phyloP scores from a whole-genome alignment of 257 asterid genomes.

The Forsythia suspensa region DNA sequence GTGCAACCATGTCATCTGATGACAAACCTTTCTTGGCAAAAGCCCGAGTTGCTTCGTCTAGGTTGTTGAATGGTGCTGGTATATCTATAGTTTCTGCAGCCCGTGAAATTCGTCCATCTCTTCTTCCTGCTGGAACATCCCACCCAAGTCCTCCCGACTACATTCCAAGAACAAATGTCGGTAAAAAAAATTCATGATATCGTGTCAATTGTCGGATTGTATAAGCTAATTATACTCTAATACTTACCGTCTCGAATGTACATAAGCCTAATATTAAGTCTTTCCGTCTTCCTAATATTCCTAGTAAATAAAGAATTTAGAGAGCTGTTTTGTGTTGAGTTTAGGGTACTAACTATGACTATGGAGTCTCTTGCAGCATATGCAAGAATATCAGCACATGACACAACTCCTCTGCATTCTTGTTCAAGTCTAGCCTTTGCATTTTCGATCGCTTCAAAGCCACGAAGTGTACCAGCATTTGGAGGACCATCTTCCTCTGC shows the following conservation, averaged over 20 bases:
- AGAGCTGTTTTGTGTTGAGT: not conserved
- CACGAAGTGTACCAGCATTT: slow-evolving; percentile 20
- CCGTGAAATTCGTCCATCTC: slow-evolving; percentile 31
- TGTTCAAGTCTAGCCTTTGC: slow-evolving; percentile 33
- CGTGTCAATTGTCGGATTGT: not conserved
- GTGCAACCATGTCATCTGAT: slow-evolving; percentile 31
- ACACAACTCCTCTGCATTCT: slow-evolving; percentile 29
- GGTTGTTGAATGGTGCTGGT: slow-evolving; percentile 25
- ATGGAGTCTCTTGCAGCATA: slow-evolving; percentile 34
- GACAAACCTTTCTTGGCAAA: slow-evolving; percentile 24
- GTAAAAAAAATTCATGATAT: not conserved
- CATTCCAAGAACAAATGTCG: not conserved
- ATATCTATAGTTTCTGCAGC: slow-evolving; percentile 19
- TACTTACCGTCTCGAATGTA: not conserved
- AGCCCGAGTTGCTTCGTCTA: slow-evolving; percentile 10
- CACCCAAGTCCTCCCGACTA: slow-evolving; percentile 26
- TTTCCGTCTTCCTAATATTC: too few relatives aligned
- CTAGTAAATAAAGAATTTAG: not conserved
- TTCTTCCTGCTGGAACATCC: slow-evolving; percentile 32
- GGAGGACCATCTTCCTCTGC: slow-evolving; percentile 31
- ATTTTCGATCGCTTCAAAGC: slow-evolving; percentile 27
- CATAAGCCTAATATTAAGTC: not conserved
- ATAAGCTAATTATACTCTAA: not conserved
- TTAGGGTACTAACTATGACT: slow-evolving; percentile 19
- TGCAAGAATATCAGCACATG: slow-evolving; percentile 34